A percentile compares a stretch with the other conserved stretches of the same genome.
These are phyloP conservation scores for Pontederia paniculata DNA, from an alignment of 176 grass and related monocot genomes.

Conservation along the genomic window DNA sequence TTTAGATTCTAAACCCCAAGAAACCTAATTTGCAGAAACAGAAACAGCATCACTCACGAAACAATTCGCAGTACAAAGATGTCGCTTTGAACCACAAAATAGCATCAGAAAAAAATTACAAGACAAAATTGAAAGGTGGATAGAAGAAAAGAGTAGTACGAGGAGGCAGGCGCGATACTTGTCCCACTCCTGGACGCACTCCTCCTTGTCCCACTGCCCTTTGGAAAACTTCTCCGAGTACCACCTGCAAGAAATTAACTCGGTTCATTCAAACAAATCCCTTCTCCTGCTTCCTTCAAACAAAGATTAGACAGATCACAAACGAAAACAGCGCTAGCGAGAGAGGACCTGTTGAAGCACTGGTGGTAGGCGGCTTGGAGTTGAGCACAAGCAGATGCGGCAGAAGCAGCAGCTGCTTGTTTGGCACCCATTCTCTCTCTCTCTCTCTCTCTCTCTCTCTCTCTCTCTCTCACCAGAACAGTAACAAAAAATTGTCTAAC, in stretches of 20 bases:
- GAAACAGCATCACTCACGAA: too few species aligned
- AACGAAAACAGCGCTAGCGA: background rate
- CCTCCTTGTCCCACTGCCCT: conserved; percentile 78
- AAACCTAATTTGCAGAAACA: too few species aligned
- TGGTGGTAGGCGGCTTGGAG: conserved; percentile 74
- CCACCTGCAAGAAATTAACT: conserved; percentile 29
- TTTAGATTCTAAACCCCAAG: too few species aligned
- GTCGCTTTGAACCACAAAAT: background rate
- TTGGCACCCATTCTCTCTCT: too few species aligned
- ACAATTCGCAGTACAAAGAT: too few species aligned
- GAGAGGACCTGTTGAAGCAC: conserved; percentile 65
- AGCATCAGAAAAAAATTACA: background rate
- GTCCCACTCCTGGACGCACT: conserved; percentile 58
- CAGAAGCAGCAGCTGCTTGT: background rate
- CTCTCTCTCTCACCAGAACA: too few species aligned
- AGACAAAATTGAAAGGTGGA: background rate
- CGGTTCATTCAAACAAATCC: background rate
- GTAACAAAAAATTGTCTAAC: too few species aligned
- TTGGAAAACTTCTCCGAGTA: conserved; percentile 94
- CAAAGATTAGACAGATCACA: background rate
- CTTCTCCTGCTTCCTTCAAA: background rate
- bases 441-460: too few species aligned
- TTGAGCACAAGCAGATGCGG: conserved; percentile 51
- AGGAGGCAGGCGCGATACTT: conserved; percentile 73
- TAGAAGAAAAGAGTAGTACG: conserved; percentile 11